Evolutionary conservation across 2,329 filamentous ascomycete genomes (phyloP).

Genomic region (Penicillium sclerotiorum): DNA sequence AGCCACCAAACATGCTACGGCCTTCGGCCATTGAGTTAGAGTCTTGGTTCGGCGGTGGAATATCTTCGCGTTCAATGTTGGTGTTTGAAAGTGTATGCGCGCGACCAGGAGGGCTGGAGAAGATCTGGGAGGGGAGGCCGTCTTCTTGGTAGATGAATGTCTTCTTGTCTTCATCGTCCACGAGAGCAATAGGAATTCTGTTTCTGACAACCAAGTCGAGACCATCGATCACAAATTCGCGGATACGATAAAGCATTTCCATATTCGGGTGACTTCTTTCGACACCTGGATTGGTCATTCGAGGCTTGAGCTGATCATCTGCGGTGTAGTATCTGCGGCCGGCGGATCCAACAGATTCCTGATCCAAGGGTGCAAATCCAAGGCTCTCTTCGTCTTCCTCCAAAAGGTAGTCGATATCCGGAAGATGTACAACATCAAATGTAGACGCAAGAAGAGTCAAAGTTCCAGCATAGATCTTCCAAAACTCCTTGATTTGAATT

Average conservation of each 20-base stretch:
- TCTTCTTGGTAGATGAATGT: constrained; percentile 58
- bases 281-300: constrained; percentile 53
- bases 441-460: constrained; percentile 61
- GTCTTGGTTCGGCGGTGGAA: constrained; percentile 31
- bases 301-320: constrained; percentile 52
- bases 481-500: constrained; percentile 63
- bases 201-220: constrained; percentile 58
- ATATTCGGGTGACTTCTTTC: constrained; percentile 60
- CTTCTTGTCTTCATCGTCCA: constrained; percentile 47
- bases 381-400: constrained; percentile 69
- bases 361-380: constrained; percentile 64
- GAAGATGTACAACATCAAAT: constrained; percentile 61
- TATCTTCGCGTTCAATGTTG: constrained; percentile 46
- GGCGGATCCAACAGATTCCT: constrained; percentile 51
- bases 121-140: constrained; percentile 53
- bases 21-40: constrained; percentile 29
- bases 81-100: constrained; percentile 43
- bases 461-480: constrained; percentile 66
- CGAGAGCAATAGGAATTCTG: constrained; percentile 52
- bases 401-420: constrained; percentile 63
- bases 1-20: constrained; percentile 40
- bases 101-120: constrained; percentile 48
- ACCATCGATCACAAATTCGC: constrained; percentile 65
- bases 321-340: constrained; percentile 56
- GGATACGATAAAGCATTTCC: constrained; percentile 69